Evolutionary conservation across 1,139 yeast species (phyloP), one percentile per base, ranked within the genome.

Genomic region (Magnusiomyces starmeri): DNA sequence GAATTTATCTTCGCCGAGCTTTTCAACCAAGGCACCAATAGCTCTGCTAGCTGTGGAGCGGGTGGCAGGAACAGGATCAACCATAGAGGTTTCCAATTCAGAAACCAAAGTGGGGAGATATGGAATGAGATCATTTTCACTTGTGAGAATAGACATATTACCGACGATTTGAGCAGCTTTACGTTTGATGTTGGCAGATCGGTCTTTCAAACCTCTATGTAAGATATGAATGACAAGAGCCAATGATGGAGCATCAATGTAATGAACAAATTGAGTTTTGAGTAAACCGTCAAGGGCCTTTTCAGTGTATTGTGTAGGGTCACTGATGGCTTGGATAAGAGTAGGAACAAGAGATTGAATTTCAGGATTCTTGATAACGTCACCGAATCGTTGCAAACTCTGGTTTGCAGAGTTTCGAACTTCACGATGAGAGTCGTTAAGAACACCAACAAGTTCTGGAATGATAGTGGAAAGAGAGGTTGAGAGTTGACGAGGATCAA

Each of bases 21-120:
- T 92, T 67, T 92, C 97, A 50, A 92, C 97, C 60, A 94, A 75
- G 0, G 97, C 89, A 59, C 99, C 99, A 54, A 94, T 75, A 0
- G 98, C 98, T 71, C 97, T 83, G 25, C 97, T 92, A 25, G 97
- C 98, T 35, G 97, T 94, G 1, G 97, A 94, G 67, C 98, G 81
- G 0, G 98, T 92, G 44, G 85, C 87, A 37, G 98, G 96, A 49
- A 94, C 98, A 1, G 98, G 98, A 64, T 94, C 99, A 53, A 94
- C 97, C 96, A 94, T 90, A 1, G 97, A 96, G 43, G 78, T 75
- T 66, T 92, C 96, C 55, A 94, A 78, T 62, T 89, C 97, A 14
- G 80, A 77, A 46, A 90, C 84, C 61, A 94, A 75, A 48, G 81
- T 78, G 25, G 81, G 77, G 62, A 94, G 74, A 69, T 94, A 92